Conservation (phyloP, 2,329 filamentous ascomycete genomes). For the Sarocladium oryzae region DNA sequence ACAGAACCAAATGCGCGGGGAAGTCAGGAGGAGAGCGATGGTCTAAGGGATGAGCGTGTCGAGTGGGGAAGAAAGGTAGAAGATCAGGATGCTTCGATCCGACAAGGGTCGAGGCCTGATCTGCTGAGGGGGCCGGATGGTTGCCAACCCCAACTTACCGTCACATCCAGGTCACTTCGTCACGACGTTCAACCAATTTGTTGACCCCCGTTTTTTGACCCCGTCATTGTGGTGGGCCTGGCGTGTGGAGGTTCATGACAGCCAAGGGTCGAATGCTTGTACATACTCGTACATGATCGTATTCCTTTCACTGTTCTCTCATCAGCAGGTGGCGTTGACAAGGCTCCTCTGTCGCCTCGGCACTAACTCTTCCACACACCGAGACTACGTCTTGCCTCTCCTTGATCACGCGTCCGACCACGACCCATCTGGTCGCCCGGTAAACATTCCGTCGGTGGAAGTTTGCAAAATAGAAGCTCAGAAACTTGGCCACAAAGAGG, state of each 20-base stretch:
- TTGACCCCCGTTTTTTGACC: background rate
- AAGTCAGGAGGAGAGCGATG: background rate
- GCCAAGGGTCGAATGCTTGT: background rate
- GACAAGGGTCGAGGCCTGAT: slow-evolving; percentile 7
- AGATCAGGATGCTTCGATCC: slow-evolving; percentile 9
- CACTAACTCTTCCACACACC: background rate
- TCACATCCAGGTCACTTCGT: background rate
- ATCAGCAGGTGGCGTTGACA: no score
- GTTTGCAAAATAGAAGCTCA: background rate
- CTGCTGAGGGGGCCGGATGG: slow-evolving; percentile 6
- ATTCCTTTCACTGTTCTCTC: no score
- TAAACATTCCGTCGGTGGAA: background rate
- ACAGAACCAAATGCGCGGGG: slow-evolving; percentile 4
- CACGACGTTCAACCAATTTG: background rate
- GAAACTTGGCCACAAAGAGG: background rate
- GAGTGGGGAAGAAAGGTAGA: slow-evolving; percentile 7
- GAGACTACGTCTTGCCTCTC: background rate
- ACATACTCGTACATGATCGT: background rate
- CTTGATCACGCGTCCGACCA: background rate
- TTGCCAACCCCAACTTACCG: slow-evolving; percentile 1
- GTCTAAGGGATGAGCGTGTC: slow-evolving; percentile 5
- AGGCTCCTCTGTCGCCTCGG: background rate
- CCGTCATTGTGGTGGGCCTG: background rate
- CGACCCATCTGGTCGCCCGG: no score
- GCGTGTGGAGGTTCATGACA: background rate